phyloP scores from a whole-genome alignment of 106 monocot species.

The Apostasia ramifera region DNA sequence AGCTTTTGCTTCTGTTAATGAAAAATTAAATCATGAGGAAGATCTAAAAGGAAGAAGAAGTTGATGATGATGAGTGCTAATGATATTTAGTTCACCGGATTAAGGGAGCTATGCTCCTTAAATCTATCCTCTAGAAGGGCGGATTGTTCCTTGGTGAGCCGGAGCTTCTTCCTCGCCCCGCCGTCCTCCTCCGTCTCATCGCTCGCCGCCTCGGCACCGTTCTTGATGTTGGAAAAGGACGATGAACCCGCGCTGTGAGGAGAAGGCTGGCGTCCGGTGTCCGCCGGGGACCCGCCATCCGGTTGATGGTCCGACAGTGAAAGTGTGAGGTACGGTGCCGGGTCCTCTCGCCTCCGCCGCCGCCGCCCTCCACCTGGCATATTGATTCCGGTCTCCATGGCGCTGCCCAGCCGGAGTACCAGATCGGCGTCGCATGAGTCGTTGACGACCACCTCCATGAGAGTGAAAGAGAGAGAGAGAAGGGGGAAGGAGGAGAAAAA shows the following conservation, averaged over 20 bases:
- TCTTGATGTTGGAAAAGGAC: slow-evolving; percentile 4
- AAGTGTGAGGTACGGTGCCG: slow-evolving; percentile 12
- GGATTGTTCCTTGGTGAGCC: slow-evolving; percentile 34
- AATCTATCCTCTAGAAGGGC: slow-evolving; percentile 30
- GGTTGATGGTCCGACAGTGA: slow-evolving; percentile 6
- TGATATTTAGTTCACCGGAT: slow-evolving; percentile 14
- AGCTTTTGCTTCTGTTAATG: slow-evolving; percentile 28
- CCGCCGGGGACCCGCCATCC: not conserved
- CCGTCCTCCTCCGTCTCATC: slow-evolving; percentile 11
- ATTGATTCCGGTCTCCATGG: not conserved
- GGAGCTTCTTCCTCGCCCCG: slow-evolving; percentile 29
- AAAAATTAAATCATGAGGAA: not conserved
- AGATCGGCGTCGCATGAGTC: slow-evolving; percentile 15
- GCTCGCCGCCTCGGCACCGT: slow-evolving; percentile 1
- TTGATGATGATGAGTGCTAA: not conserved
- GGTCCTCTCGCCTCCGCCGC: not conserved
- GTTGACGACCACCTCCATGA: slow-evolving; percentile 7
- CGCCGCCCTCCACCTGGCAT: not conserved
- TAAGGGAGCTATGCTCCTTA: slow-evolving; percentile 32
- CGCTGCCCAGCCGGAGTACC: slow-evolving; percentile 13
- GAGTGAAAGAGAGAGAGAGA: not conserved
- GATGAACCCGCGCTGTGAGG: slow-evolving; percentile 10
- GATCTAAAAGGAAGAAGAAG: not conserved
- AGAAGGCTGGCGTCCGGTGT: not conserved
- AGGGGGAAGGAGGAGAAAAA: slow-evolving; percentile 2